Conservation (phyloP, 192 early-diverging fungal species). For the Endogone sp. region DNA sequence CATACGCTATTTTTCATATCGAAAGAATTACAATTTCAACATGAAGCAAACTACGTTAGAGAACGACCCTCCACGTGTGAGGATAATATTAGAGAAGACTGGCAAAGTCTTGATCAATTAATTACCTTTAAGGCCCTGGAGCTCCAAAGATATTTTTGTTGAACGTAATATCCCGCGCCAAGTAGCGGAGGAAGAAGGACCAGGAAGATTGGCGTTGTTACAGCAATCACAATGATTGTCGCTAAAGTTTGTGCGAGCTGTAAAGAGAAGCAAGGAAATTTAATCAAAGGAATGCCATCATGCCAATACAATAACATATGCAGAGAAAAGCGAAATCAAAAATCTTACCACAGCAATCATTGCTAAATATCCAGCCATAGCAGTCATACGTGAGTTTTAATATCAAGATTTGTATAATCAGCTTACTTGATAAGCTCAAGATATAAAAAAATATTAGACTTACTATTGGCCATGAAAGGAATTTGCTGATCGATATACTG, state of each 20-base stretch:
- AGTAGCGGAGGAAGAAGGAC: slow-evolving; percentile 22
- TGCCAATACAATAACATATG: too few species aligned
- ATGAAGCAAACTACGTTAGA: too few species aligned
- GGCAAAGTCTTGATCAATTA: too few species aligned
- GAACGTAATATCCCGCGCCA: slow-evolving; percentile 18
- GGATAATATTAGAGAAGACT: too few species aligned
- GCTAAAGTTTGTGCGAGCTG: not conserved
- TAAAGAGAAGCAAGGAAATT: too few species aligned
- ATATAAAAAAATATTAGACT: slow-evolving; percentile 7
- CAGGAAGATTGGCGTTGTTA: slow-evolving; percentile 23
- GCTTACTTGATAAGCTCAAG: not conserved
- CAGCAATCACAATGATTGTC: slow-evolving; percentile 20
- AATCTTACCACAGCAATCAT: too few species aligned
- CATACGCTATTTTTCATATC: slow-evolving; percentile 68
- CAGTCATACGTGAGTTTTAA: not conserved
- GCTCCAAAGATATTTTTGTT: slow-evolving; percentile 40
- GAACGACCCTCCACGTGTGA: too few species aligned
- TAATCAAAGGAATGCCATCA: too few species aligned
- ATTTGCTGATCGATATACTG: slow-evolving; percentile 57
- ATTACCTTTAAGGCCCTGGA: too few species aligned
- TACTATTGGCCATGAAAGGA: slow-evolving; percentile 16
- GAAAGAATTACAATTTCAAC: too few species aligned
- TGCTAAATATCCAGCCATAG: slow-evolving; percentile 3
- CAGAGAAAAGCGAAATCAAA: too few species aligned
- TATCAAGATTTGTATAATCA: not conserved